Percentiles rank a stretch among this genome's conserved stretches.
phyloP scores from a whole-genome alignment of 208 protist genomes.

The Trypanosoma avium region DNA sequence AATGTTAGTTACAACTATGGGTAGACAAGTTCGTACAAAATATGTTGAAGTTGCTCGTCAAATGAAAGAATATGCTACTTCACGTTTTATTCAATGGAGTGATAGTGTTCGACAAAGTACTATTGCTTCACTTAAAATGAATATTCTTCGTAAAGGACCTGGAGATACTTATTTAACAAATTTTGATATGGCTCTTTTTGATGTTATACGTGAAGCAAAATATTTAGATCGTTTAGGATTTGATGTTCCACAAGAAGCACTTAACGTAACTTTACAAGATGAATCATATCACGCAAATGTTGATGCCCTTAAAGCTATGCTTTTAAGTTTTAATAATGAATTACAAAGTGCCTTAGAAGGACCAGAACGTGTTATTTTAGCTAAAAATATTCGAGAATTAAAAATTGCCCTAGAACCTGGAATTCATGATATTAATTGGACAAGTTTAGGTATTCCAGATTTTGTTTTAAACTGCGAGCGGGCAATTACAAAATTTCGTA shows the following conservation, averaged over 20 bases:
- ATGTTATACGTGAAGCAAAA: slow-evolving; percentile 97
- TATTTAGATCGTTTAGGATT: slow-evolving; percentile 97
- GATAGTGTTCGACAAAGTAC: slow-evolving; percentile 81
- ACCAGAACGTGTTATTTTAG: slow-evolving; percentile 92
- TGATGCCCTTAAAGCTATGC: slow-evolving; percentile 94
- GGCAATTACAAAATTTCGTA: slow-evolving; percentile 96
- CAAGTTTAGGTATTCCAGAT: slow-evolving; percentile 96
- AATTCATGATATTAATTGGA: slow-evolving; percentile 97
- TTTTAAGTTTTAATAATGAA: slow-evolving; percentile 89
- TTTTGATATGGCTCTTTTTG: slow-evolving; percentile 92
- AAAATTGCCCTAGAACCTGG: slow-evolving; percentile 92
- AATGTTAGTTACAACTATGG: slow-evolving; percentile 91
- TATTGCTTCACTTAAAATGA: slow-evolving; percentile 88
- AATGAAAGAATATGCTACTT: slow-evolving; percentile 95
- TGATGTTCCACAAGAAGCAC: slow-evolving; percentile 93
- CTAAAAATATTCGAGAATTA: slow-evolving; percentile 87
- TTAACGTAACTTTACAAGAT: slow-evolving; percentile 98
- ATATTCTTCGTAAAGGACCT: slow-evolving; percentile 78
- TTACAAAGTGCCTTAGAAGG: slow-evolving; percentile 79
- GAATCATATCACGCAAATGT: slow-evolving; percentile 96
- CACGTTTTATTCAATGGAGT: slow-evolving; percentile 92
- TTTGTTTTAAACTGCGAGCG: slow-evolving; percentile 93
- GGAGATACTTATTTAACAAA: slow-evolving; percentile 92
- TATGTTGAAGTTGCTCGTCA: slow-evolving; percentile 92
- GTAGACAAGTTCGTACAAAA: slow-evolving; percentile 86